These are phyloP conservation scores for Crucibulum laeve DNA, from an alignment of 768 basidiomycete genomes.

Conservation along the genomic window DNA sequence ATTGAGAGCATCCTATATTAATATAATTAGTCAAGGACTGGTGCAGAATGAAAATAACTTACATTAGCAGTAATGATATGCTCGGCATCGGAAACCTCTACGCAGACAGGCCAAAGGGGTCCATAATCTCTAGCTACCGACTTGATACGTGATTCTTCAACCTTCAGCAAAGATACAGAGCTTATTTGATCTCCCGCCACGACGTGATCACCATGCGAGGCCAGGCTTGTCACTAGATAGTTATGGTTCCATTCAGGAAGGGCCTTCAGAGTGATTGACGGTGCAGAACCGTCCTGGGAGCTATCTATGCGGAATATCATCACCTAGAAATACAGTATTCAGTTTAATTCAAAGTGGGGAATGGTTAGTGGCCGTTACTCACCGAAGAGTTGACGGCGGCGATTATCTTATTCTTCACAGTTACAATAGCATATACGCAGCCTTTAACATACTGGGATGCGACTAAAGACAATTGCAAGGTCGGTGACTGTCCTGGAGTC, in stretches of 20 bases:
- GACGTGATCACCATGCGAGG: slow-evolving; percentile 47
- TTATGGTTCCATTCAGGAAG: slow-evolving; percentile 75
- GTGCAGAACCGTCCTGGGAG: slow-evolving; percentile 22
- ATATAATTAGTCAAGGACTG: background rate
- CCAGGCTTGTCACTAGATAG: slow-evolving; percentile 70
- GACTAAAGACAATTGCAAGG: slow-evolving; percentile 32
- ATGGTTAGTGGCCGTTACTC: too few species aligned
- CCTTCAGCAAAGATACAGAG: slow-evolving; percentile 68
- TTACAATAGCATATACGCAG: slow-evolving; percentile 63
- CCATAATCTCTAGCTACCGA: slow-evolving; percentile 71
- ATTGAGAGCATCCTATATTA: slow-evolving; percentile 57
- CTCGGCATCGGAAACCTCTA: slow-evolving; percentile 51
- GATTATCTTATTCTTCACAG: slow-evolving; percentile 46
- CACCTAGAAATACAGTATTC: background rate
- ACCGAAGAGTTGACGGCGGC: slow-evolving; percentile 79
- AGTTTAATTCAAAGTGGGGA: background rate
- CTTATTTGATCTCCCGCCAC: slow-evolving; percentile 78
- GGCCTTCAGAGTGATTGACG: slow-evolving; percentile 32
- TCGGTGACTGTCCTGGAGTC: slow-evolving; percentile 14
- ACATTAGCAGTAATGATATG: slow-evolving; percentile 76
- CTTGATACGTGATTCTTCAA: slow-evolving; percentile 37
- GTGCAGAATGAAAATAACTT: slow-evolving; percentile 11
- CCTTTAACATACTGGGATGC: slow-evolving; percentile 49
- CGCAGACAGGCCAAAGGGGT: slow-evolving; percentile 67
- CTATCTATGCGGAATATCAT: slow-evolving; percentile 43